Evolutionary conservation across 1,284 basidiomycete genomes (phyloP).

Genomic region (Fistulinella staudtii): DNA sequence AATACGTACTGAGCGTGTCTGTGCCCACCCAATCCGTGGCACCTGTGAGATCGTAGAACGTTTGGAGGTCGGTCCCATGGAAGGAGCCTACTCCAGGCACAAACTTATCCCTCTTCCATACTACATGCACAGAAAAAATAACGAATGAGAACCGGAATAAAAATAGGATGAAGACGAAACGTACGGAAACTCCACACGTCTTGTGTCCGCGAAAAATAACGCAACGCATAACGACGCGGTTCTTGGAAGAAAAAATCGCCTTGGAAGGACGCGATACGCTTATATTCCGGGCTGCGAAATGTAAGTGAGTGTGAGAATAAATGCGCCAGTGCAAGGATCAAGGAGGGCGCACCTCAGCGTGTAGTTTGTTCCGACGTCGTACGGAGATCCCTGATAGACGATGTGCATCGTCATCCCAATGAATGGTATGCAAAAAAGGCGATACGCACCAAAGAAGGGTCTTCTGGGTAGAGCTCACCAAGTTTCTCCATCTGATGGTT

Average conservation of each 20-base stretch:
- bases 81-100: slow-evolving; percentile 11
- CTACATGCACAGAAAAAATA: neutral
- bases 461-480: slow-evolving; percentile 13
- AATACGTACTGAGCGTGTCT: slow-evolving; percentile 16
- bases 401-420: neutral
- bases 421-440: too few relatives aligned
- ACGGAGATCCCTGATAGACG: slow-evolving; percentile 8
- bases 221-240: slow-evolving; percentile 22
- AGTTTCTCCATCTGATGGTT: neutral
- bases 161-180: neutral
- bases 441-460: slow-evolving; percentile 10
- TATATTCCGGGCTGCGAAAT: slow-evolving; percentile 22
- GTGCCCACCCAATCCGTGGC: slow-evolving; percentile 16
- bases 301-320: neutral
- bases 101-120: slow-evolving; percentile 12
- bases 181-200: slow-evolving; percentile 32
- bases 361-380: slow-evolving; percentile 9
- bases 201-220: slow-evolving; percentile 22
- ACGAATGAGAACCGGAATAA: neutral
- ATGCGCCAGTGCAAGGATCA: neutral
- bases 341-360: slow-evolving; percentile 6
- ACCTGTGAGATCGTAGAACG: slow-evolving; percentile 14
- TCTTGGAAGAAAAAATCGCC: slow-evolving; percentile 30
- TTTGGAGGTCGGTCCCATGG: slow-evolving; percentile 18
- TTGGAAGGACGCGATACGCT: slow-evolving; percentile 27